Base-by-base conservation (phyloP, 305 asterid genomes). In the Fraxinus paxiana region DNA sequence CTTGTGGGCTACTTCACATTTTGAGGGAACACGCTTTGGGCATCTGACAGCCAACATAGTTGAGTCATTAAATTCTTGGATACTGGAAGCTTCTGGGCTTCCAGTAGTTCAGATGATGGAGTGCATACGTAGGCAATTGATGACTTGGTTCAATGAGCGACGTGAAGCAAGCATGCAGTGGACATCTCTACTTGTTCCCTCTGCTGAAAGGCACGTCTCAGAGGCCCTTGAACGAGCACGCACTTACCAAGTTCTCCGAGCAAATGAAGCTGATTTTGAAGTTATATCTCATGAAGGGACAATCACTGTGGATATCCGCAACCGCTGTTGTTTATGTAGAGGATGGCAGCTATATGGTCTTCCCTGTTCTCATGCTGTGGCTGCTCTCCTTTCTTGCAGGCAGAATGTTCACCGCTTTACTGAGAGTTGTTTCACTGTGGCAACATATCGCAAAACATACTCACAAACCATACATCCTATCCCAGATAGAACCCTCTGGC, bases 51-150 rank as follows among this genome's bases (percentile, higher is more conserved):
- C 93, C 54, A 91, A 90, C 56, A 78, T 85, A 1, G 82, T 84
- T 2, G 92, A 91, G 37, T 84, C 90, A 3, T 83, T 90, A 43
- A 88, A 88, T 33, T 30, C 92, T 63, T 92, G 92, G 93, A 87
- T 92, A 71, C 84, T 82, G 0, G 95, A 92, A 83, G 92, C 95
- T 48, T 91, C 95, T 5, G 92, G 91, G 12, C 92, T 92, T 61
- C 97, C 97, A 3, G 84, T 91, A 22, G 86, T 91, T 61, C 95
- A 91, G 81, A 90, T 92, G 97, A 88, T 92, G 97, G 97, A 92
- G 84, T 90, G 88, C 65, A 87, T 92, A 8, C 92, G 97, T 1
- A 51, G 97, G 37, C 91, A 91, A 82, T 84, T 92, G 73, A 92
- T 92, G 97, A 90, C 89, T 26, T 92, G 97, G 95, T 92, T 92